A percentile compares a stretch with the other conserved stretches of the same genome.
These are phyloP conservation scores for Diaporthe helianthi DNA, from an alignment of 2,329 filamentous ascomycete genomes.

Conservation along the genomic window DNA sequence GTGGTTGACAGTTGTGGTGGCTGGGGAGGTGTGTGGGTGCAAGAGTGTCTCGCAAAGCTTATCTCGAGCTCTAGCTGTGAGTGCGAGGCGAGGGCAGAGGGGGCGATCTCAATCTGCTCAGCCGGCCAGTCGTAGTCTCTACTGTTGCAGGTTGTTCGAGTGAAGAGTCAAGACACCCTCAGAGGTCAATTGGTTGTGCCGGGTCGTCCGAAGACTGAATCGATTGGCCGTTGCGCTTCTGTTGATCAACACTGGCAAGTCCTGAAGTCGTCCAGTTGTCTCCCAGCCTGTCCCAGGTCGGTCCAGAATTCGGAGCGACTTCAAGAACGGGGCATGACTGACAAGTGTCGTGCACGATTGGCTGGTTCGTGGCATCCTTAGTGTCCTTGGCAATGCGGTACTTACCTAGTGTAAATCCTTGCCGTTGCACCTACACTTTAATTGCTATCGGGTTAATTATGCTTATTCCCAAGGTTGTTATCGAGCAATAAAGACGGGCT, in stretches of 20 bases:
- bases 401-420: background rate
- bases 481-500: background rate
- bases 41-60: constrained; percentile 8
- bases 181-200: no score
- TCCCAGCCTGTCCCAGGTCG: background rate
- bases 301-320: background rate
- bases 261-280: no score
- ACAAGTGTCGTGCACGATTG: background rate
- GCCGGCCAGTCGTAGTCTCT: background rate
- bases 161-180: background rate
- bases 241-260: no score
- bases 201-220: background rate
- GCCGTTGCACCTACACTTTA: background rate
- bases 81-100: background rate
- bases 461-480: background rate
- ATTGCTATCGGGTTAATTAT: background rate
- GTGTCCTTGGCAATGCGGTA: constrained; percentile 6
- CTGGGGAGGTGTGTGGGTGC: background rate
- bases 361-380: background rate
- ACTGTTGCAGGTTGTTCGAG: background rate
- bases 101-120: constrained; percentile 3
- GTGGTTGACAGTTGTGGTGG: background rate
- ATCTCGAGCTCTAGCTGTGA: no score
- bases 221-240: background rate
- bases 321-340: background rate